Percentiles rank a stretch among this genome's conserved stretches.
These are phyloP conservation scores for Lactarius quietus DNA, from an alignment of 768 basidiomycete species.

Conservation along the genomic window DNA sequence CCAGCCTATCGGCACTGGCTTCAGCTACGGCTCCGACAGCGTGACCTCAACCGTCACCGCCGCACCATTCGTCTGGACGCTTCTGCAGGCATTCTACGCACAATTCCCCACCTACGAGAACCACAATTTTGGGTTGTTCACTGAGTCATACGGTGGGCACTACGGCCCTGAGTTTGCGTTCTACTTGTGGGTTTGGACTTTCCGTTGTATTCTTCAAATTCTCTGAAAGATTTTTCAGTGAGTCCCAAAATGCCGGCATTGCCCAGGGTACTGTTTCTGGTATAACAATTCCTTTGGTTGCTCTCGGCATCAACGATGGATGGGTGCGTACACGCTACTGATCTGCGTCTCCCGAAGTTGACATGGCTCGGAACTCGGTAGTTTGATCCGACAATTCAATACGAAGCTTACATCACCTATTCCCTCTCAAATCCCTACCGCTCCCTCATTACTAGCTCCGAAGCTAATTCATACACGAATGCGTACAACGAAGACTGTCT, in stretches of 20 bases:
- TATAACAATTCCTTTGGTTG: constrained; percentile 42
- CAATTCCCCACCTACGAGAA: constrained; percentile 41
- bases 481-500: constrained; percentile 37
- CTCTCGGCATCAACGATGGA: neutral
- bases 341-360: constrained; percentile 37
- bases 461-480: neutral
- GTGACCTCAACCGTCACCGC: neutral
- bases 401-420: constrained; percentile 48
- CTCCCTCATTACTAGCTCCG: constrained; percentile 7
- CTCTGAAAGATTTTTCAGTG: constrained; percentile 11
- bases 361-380: neutral
- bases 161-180: constrained; percentile 28
- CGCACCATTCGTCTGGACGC: neutral
- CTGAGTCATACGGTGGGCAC: constrained; percentile 42
- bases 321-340: constrained; percentile 35
- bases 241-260: constrained; percentile 54
- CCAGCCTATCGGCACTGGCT: constrained; percentile 12
- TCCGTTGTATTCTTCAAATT: neutral
- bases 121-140: constrained; percentile 48
- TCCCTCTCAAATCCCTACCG: constrained; percentile 40
- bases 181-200: constrained; percentile 1
- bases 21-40: neutral
- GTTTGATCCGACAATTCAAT: constrained; percentile 38
- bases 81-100: constrained; percentile 5
- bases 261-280: constrained; percentile 39